Conservation (phyloP, 2,329 filamentous ascomycete species). For the Epichloe elymi region DNA sequence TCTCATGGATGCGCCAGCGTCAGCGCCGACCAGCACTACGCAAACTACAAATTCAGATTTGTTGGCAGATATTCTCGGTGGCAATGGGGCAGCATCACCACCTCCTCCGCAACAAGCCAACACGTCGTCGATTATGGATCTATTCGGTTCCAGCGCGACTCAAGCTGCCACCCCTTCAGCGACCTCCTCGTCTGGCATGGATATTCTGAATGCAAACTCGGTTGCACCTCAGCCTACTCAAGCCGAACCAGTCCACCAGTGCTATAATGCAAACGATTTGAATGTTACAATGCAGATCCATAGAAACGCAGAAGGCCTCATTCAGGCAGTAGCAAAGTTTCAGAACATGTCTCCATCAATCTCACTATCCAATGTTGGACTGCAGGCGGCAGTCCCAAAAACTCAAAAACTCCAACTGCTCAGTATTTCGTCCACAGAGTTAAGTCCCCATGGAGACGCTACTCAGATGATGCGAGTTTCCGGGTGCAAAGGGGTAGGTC, state of each 20-base stretch:
- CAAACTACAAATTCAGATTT: slow-evolving; percentile 69
- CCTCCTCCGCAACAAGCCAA: slow-evolving; percentile 43
- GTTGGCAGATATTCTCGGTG: slow-evolving; percentile 81
- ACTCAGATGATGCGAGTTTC: slow-evolving; percentile 83
- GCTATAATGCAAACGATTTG: slow-evolving; percentile 79
- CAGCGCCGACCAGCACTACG: slow-evolving; percentile 35
- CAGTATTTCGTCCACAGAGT: slow-evolving; percentile 69
- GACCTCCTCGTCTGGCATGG: slow-evolving; percentile 30
- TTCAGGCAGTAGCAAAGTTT: slow-evolving; percentile 77
- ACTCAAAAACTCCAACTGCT: slow-evolving; percentile 88
- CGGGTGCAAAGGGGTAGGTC: slow-evolving; percentile 77
- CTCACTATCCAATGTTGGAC: slow-evolving; percentile 57
- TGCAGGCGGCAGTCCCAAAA: slow-evolving; percentile 94
- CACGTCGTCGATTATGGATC: slow-evolving; percentile 73
- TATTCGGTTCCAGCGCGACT: slow-evolving; percentile 48
- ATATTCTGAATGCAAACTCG: slow-evolving; percentile 36
- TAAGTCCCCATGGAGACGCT: slow-evolving; percentile 68
- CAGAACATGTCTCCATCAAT: slow-evolving; percentile 57
- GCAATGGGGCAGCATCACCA: slow-evolving; percentile 34
- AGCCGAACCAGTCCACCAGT: slow-evolving; percentile 46
- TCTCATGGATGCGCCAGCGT: slow-evolving; percentile 65
- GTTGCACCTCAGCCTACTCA: slow-evolving; percentile 29
- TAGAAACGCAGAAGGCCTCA: slow-evolving; percentile 62
- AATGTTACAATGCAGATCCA: slow-evolving; percentile 72
- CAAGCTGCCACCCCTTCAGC: slow-evolving; percentile 19